Percentiles rank a stretch among this genome's conserved stretches.
These are phyloP conservation scores for Paxillus rubicundulus DNA, from an alignment of 768 basidiomycete genomes.

Conservation along the genomic window DNA sequence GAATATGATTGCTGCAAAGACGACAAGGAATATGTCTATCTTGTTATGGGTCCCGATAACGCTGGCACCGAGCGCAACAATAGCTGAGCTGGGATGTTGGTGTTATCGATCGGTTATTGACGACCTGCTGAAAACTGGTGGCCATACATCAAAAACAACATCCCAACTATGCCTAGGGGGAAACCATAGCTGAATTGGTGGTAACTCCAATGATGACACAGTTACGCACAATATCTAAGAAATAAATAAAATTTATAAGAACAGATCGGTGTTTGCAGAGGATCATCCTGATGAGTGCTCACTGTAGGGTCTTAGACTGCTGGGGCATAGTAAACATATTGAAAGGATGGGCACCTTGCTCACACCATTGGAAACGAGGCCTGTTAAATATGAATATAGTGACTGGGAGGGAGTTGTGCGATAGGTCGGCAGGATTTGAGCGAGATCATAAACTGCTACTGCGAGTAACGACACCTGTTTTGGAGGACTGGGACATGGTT, in stretches of 20 bases:
- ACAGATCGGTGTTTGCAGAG: too few species aligned
- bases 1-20: constrained; percentile 14
- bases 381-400: background rate
- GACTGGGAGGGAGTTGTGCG: background rate
- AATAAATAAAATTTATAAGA: too few species aligned
- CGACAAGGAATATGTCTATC: constrained; percentile 13
- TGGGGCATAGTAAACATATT: constrained; percentile 5
- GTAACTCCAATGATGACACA: background rate
- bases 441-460: background rate
- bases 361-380: background rate
- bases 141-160: constrained; percentile 20
- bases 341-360: background rate
- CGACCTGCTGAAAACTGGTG: too few species aligned
- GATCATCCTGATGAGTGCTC: constrained; percentile 3
- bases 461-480: background rate
- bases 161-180: constrained; percentile 16
- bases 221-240: constrained; percentile 17
- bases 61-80: constrained; percentile 15
- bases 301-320: constrained; percentile 11
- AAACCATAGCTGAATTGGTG: background rate
- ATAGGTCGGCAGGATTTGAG: background rate
- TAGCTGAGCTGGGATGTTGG: constrained; percentile 11
- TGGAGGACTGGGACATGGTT: background rate
- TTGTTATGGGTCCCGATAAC: constrained; percentile 11
- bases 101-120: background rate